phyloP scores from a whole-genome alignment of 106 monocot genomes.

The Dendrobium chrysotoxum region DNA sequence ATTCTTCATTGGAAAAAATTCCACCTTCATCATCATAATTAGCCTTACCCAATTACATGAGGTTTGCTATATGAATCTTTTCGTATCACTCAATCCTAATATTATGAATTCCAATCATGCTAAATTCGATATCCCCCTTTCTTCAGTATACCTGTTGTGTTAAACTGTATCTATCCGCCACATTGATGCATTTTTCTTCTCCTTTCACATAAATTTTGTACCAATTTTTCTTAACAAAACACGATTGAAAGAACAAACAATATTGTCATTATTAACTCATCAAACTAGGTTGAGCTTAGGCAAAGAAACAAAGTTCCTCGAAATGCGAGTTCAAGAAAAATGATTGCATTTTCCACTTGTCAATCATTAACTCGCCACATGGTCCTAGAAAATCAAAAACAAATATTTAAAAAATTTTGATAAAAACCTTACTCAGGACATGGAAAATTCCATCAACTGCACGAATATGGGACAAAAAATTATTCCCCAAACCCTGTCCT shows the following conservation, averaged over 20 bases:
- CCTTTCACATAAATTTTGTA: neutral
- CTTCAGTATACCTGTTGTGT: neutral
- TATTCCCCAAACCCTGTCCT: constrained; percentile 92
- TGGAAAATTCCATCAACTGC: constrained; percentile 99
- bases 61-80: neutral
- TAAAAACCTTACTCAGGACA: constrained; percentile 70
- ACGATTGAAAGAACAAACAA: neutral
- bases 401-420: neutral
- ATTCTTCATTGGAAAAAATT: neutral
- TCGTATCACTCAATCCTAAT: neutral
- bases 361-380: neutral
- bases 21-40: neutral
- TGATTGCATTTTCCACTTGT: neutral
- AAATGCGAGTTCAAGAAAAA: neutral
- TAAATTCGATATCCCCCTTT: neutral
- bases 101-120: neutral
- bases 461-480: constrained; percentile 91
- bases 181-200: neutral
- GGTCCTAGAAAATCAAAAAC: neutral
- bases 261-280: neutral
- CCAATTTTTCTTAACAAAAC: neutral
- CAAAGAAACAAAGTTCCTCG: neutral
- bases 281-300: neutral
- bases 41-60: neutral
- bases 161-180: neutral